phyloP scores from a whole-genome alignment of 140 eudicot genomes.

The Erigeron philadelphicus region DNA sequence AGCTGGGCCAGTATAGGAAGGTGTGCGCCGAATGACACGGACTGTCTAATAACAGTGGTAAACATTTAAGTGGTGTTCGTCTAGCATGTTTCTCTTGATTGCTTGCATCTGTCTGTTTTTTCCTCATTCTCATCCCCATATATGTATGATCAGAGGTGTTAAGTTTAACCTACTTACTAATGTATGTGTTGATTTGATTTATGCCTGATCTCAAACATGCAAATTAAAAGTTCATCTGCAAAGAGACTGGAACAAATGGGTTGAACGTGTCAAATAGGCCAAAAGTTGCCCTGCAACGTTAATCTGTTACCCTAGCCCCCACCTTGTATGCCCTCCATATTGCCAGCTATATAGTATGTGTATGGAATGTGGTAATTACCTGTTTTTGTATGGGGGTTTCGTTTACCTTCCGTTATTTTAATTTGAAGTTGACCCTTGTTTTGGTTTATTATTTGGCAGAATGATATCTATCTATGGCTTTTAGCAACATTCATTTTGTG shows the following conservation, averaged over 20 bases:
- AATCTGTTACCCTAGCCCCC: neutral
- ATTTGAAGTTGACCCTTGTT: conserved; percentile 12
- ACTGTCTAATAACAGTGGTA: conserved; percentile 67
- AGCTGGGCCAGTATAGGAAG: conserved; percentile 61
- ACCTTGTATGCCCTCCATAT: neutral
- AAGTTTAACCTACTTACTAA: neutral
- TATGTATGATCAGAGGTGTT: neutral
- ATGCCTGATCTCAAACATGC: neutral
- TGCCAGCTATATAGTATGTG: neutral
- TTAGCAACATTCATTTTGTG: conserved; percentile 56
- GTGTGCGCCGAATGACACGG: conserved; percentile 58
- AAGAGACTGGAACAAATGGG: neutral
- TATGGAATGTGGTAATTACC: neutral
- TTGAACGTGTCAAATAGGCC: neutral
- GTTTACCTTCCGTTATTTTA: conserved; percentile 1
- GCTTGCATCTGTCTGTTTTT: neutral
- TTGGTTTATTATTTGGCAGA: conserved; percentile 43
- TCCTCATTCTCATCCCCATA: neutral
- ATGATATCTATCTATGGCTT: conserved; percentile 65
- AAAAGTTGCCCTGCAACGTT: neutral
- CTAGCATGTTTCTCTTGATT: neutral
- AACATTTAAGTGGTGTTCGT: conserved; percentile 14
- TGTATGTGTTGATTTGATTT: neutral
- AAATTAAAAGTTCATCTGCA: neutral
- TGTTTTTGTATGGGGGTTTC: neutral